These are phyloP conservation scores for Dactylellina leptospora DNA, from an alignment of 2,329 filamentous ascomycete genomes.

Conservation along the genomic window DNA sequence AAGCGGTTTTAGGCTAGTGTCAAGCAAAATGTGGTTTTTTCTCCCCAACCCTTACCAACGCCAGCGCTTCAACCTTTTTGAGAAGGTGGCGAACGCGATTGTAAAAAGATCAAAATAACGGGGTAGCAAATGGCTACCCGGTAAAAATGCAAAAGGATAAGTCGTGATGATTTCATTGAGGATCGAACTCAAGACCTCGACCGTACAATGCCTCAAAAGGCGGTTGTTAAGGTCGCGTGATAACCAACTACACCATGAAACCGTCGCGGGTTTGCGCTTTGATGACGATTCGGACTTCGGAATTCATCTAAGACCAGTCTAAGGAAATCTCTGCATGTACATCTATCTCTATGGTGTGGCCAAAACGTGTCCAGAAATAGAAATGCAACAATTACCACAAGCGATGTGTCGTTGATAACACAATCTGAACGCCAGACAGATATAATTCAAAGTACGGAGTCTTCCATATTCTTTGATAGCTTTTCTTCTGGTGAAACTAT, in stretches of 20 bases:
- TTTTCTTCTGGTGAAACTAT: too few species aligned
- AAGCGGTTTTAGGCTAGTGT: background rate
- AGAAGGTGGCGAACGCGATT: background rate
- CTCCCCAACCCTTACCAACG: background rate
- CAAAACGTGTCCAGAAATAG: too few species aligned
- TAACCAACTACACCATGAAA: constrained; percentile 54
- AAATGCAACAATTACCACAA: too few species aligned
- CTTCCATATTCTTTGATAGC: too few species aligned
- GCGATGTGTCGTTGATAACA: too few species aligned
- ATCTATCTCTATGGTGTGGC: too few species aligned
- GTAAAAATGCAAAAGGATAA: constrained; percentile 34
- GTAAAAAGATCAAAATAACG: constrained; percentile 6
- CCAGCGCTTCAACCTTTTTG: background rate
- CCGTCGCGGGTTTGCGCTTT: constrained; percentile 30
- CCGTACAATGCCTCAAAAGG: constrained; percentile 12
- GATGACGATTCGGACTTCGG: background rate
- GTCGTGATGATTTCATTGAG: constrained; percentile 49
- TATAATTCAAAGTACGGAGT: too few species aligned
- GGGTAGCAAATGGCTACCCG: too few species aligned
- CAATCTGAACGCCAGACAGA: too few species aligned
- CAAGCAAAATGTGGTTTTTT: background rate
- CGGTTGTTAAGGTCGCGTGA: constrained; percentile 52
- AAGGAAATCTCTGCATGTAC: too few species aligned
- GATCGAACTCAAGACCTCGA: constrained; percentile 54
- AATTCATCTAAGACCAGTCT: too few species aligned